phyloP scores from a whole-genome alignment of 805 yeast species.

The Wickerhamomyces alni region DNA sequence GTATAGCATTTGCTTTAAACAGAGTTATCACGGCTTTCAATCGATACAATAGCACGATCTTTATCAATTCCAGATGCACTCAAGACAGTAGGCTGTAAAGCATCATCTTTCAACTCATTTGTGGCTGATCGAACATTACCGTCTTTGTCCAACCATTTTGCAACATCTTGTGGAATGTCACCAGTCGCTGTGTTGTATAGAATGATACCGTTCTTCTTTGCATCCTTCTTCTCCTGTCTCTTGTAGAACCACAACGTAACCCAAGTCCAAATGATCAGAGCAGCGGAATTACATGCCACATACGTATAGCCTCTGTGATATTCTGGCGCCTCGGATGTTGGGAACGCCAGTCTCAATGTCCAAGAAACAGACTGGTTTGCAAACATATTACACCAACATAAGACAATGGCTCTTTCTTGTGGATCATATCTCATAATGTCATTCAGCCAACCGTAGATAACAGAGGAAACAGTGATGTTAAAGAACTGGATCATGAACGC shows the following conservation, averaged over 20 bases:
- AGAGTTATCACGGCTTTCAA: too few relatives aligned
- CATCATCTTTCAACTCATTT: background rate
- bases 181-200: constrained; percentile 21
- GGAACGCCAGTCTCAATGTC: constrained; percentile 26
- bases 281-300: constrained; percentile 24
- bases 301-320: constrained; percentile 48
- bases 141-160: constrained; percentile 2
- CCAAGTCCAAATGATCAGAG: constrained; percentile 18
- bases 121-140: background rate
- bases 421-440: constrained; percentile 52
- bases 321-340: constrained; percentile 49
- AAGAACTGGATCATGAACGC: constrained; percentile 25
- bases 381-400: constrained; percentile 41
- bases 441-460: constrained; percentile 50
- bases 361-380: constrained; percentile 51
- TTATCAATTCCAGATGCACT: too few relatives aligned
- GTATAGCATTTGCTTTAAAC: too few relatives aligned
- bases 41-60: too few relatives aligned
- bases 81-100: too few relatives aligned
- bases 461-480: constrained; percentile 52
- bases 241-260: constrained; percentile 29
- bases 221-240: constrained; percentile 31
- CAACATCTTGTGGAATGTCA: constrained; percentile 19
- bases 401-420: constrained; percentile 43
- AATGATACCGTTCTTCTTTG: constrained; percentile 32